These are phyloP conservation scores for Fusarium sp. DNA, from an alignment of 2,329 filamentous ascomycete species.

Conservation along the genomic window DNA sequence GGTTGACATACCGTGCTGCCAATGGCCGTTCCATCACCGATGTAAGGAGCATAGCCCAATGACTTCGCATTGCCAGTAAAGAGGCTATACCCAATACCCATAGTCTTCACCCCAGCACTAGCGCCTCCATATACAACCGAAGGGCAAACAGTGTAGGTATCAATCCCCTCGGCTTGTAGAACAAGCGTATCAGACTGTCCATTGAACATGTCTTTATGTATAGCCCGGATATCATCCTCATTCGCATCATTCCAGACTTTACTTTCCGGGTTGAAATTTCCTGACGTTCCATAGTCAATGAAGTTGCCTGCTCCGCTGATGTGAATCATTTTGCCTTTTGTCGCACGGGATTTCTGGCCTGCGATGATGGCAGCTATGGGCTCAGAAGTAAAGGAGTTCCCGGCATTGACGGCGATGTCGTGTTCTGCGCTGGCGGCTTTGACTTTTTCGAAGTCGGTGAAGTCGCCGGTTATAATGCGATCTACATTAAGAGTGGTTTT, in stretches of 20 bases:
- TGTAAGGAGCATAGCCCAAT: slow-evolving; percentile 7
- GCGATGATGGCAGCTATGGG: slow-evolving; percentile 14
- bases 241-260: slow-evolving; percentile 21
- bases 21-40: slow-evolving; percentile 5
- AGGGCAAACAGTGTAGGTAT: slow-evolving; percentile 9
- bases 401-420: slow-evolving; percentile 10
- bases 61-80: slow-evolving; percentile 3
- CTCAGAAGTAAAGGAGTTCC: background rate
- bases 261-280: background rate
- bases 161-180: background rate
- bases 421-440: slow-evolving; percentile 3
- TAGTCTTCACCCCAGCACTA: background rate
- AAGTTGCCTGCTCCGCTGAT: slow-evolving; percentile 18
- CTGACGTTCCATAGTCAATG: slow-evolving; percentile 16
- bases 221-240: slow-evolving; percentile 14
- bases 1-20: background rate
- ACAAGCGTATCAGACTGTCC: slow-evolving; percentile 6
- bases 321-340: background rate
- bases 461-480: background rate
- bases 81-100: slow-evolving; percentile 9
- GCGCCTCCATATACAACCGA: slow-evolving; percentile 6
- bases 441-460: slow-evolving; percentile 9
- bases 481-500: background rate
- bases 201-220: slow-evolving; percentile 22
- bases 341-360: background rate